Base-by-base conservation (phyloP, 305 asterid species). In the Fraxinus sp. region DNA sequence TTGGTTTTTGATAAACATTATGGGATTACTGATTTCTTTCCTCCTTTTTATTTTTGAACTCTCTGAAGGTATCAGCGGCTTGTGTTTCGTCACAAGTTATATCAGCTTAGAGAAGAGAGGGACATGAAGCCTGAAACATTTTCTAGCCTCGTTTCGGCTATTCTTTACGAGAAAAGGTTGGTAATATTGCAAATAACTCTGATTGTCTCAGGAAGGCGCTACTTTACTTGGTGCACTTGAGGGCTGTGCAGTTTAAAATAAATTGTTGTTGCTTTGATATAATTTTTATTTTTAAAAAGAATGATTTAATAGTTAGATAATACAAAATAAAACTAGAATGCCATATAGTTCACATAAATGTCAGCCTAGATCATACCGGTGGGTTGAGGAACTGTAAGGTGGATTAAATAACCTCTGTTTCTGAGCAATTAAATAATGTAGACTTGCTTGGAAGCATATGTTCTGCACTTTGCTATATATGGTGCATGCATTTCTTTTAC, bases 41-140 rank as follows among this genome's bases (percentile, higher is more conserved):
- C 20, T 49, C 59, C 18, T 49, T 20, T 18, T 62, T 7, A 6
- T 62, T 59, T 9, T 66, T 0, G 13, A 1, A 30, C 41, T 35
- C 14, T 82, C 81, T 89, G 86, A 83, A 96, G 99, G 93, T 78
- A 92, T 82, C 98, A 96, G 75, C 86, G 95, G 36, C 97, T 96
- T 57, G 92, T 92, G 74, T 96, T 96, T 71, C 93, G 98, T 14
- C 98, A 94, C 89, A 96, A 96, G 85, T 81, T 96, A 81, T 96
- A 96, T 87, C 89, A 94, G 83, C 93, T 96, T 28, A 87, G 99
- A 82, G 99, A 96, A 90, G 99, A 96, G 91, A 92, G 98, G 88
- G 90, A 96, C 81, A 94, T 96, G 98, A 96, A 92, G 92, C 99
- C 98, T 59, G 99, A 94, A 84, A 96, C 98, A 70, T 96, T 96